Conservation (phyloP, 306 rosid species). For the Castanopsis chinensis region DNA sequence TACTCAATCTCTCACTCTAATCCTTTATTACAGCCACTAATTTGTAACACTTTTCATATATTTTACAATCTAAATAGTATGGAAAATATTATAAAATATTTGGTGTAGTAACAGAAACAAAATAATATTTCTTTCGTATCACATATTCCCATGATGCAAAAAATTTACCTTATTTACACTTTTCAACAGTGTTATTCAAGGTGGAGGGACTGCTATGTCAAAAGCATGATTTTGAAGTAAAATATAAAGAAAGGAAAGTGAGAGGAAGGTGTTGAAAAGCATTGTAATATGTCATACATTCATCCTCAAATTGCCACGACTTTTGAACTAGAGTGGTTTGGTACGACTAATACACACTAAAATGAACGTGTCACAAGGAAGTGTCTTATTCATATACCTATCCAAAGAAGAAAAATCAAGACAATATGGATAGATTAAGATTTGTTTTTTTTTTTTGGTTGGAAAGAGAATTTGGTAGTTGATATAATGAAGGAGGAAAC, state of each 20-base stretch:
- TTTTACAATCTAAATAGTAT: not conserved
- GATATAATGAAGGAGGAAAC: too few relatives aligned
- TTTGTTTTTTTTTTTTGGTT: too few relatives aligned
- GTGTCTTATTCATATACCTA: not conserved
- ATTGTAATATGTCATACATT: not conserved
- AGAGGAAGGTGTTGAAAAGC: not conserved
- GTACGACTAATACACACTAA: not conserved
- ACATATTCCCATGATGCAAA: not conserved
- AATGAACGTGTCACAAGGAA: not conserved
- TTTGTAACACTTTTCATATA: not conserved
- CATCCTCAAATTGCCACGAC: not conserved
- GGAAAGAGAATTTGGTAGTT: too few relatives aligned
- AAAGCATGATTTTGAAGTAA: too few relatives aligned
- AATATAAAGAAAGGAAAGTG: not conserved
- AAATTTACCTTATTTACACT: not conserved
- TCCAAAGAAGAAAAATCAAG: not conserved
- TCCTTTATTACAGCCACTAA: not conserved
- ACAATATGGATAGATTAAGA: too few relatives aligned
- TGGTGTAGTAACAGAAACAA: constrained; percentile 11
- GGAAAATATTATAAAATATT: not conserved
- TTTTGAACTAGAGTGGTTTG: not conserved
- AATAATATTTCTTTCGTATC: not conserved
- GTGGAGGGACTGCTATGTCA: too few relatives aligned
- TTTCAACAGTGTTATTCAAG: too few relatives aligned
- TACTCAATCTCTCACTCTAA: not conserved